phyloP scores from a whole-genome alignment of 1,284 basidiomycete species.

The Tilletia walkeri region DNA sequence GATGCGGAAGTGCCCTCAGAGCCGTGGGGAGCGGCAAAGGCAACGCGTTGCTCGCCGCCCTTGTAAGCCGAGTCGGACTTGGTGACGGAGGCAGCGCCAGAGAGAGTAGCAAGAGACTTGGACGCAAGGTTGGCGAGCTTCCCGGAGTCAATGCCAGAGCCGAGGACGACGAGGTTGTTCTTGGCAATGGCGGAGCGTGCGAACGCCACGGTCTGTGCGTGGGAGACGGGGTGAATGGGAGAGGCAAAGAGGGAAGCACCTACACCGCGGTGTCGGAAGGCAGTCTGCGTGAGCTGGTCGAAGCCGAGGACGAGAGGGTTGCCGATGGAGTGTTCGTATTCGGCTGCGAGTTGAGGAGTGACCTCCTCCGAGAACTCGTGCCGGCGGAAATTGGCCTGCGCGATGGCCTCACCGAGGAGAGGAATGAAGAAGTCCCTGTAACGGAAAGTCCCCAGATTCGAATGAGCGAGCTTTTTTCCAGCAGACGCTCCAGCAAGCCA shows the following conservation, averaged over 20 bases:
- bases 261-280: conserved; percentile 50
- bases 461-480: too few relatives aligned
- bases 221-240: conserved; percentile 44
- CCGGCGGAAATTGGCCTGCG: conserved; percentile 41
- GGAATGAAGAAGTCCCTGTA: conserved; percentile 49
- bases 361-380: conserved; percentile 55
- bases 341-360: conserved; percentile 43
- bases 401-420: conserved; percentile 50
- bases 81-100: conserved; percentile 28
- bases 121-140: conserved; percentile 43
- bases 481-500: too few relatives aligned
- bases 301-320: conserved; percentile 44
- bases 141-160: conserved; percentile 43
- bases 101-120: conserved; percentile 39
- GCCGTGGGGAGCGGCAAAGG: conserved; percentile 45
- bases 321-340: conserved; percentile 41
- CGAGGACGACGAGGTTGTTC: conserved; percentile 53
- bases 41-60: conserved; percentile 51
- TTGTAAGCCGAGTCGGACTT: conserved; percentile 48
- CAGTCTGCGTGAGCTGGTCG: conserved; percentile 49
- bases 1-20: conserved; percentile 37
- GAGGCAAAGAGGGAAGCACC: conserved; percentile 52
- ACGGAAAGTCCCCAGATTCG: background rate
- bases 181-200: conserved; percentile 45
- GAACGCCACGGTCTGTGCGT: conserved; percentile 36